A percentile compares a stretch with the other conserved stretches of the same genome.
Conservation (phyloP, 2,329 filamentous ascomycete species). For the Colletotrichum eleusines region DNA sequence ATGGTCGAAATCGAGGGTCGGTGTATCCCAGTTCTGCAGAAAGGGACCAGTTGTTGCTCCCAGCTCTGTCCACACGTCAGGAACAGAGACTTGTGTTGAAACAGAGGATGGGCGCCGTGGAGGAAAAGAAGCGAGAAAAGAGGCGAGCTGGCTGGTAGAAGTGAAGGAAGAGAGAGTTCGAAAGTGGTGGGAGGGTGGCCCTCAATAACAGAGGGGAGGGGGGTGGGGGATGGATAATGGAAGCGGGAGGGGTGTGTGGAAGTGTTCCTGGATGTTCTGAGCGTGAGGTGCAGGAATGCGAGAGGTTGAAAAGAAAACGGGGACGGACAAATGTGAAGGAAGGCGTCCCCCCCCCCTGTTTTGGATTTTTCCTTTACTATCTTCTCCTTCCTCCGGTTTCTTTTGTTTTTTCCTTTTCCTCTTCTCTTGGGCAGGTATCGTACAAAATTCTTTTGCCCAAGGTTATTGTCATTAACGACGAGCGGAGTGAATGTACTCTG, state of each 20-base stretch:
- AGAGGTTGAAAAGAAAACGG: neutral
- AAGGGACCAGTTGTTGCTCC: constrained; percentile 28
- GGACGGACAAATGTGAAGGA: neutral
- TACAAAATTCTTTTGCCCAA: constrained; percentile 11
- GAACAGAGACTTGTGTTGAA: constrained; percentile 24
- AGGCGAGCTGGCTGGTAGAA: constrained; percentile 2
- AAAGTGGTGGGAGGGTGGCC: constrained; percentile 16
- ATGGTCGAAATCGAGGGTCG: constrained; percentile 11
- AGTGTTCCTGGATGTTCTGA: constrained; percentile 6
- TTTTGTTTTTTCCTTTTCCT: neutral
- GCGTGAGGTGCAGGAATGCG: constrained; percentile 8
- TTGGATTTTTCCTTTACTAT: neutral
- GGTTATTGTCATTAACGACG: constrained; percentile 31
- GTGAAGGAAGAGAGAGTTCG: constrained; percentile 23
- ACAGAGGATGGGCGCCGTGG: constrained; percentile 22
- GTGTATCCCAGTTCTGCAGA: constrained; percentile 20
- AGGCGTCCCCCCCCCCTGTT: neutral
- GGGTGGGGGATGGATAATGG: constrained; percentile 10
- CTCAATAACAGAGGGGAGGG: constrained; percentile 21
- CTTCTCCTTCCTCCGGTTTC: neutral
- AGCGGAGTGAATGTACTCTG: constrained; percentile 25
- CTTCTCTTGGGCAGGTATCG: neutral
- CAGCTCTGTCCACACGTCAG: constrained; percentile 27
- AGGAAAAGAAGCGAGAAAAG: constrained; percentile 29
- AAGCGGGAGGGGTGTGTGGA: constrained; percentile 5